These are phyloP conservation scores for Botrytis paeoniae DNA, from an alignment of 2,329 filamentous ascomycete genomes.

Conservation along the genomic window DNA sequence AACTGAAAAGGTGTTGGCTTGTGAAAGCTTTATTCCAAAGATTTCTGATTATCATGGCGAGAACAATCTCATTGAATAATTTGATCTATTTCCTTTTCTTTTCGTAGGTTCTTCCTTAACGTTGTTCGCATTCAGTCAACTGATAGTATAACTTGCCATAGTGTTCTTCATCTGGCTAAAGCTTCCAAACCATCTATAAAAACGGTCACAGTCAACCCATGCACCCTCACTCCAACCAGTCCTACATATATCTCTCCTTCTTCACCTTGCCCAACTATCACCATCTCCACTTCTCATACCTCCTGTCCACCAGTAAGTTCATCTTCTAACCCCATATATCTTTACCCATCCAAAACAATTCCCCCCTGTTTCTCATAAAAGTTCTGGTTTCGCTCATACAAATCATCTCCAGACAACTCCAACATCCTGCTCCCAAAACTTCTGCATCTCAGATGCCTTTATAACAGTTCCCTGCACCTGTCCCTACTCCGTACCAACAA, in stretches of 20 bases:
- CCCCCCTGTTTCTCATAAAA: too few relatives aligned
- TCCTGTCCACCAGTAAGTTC: conserved; percentile 21
- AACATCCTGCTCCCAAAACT: conserved; percentile 11
- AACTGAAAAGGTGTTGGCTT: not conserved
- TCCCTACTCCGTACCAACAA: conserved; percentile 28
- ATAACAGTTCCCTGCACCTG: conserved; percentile 33
- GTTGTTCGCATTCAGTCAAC: not conserved
- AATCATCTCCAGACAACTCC: conserved; percentile 11
- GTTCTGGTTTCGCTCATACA: not conserved
- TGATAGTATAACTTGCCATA: not conserved
- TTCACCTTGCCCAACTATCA: conserved; percentile 31
- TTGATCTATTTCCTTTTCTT: not conserved
- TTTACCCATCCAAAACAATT: conserved; percentile 4
- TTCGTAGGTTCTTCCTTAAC: not conserved
- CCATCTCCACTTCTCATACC: conserved; percentile 22
- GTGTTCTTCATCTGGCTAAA: not conserved
- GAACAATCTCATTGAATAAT: not conserved
- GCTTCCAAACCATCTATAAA: not conserved
- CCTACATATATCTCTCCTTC: not conserved
- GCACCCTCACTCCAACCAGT: not conserved
- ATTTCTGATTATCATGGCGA: not conserved
- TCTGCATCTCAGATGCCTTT: conserved; percentile 27
- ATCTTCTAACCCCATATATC: conserved; percentile 9
- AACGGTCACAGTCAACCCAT: conserved; percentile 6
- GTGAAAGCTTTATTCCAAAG: not conserved